Evolutionary conservation across 2,329 filamentous ascomycete species (phyloP).

Genomic region (Verticillium dahliae): DNA sequence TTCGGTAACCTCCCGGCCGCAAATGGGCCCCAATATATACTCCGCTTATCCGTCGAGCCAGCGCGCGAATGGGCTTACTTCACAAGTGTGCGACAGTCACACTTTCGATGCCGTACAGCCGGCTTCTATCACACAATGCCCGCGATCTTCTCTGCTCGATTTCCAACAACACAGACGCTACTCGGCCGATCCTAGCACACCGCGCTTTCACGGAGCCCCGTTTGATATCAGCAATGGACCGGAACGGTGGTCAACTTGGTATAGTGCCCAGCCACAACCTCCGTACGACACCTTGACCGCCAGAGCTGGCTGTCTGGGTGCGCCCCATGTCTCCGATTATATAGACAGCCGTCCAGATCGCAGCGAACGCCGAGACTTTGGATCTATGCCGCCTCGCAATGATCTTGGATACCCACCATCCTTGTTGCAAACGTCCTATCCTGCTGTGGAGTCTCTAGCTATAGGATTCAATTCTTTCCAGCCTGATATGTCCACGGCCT

Average conservation of each 20-base stretch:
- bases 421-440: slow-evolving; percentile 16
- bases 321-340: neutral
- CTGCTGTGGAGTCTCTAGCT: slow-evolving; percentile 23
- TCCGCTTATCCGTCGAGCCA: neutral
- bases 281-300: neutral
- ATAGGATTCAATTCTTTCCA: slow-evolving; percentile 14
- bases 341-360: neutral
- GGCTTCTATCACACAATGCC: neutral
- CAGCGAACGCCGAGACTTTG: neutral
- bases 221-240: neutral
- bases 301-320: neutral
- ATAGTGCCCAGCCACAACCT: neutral
- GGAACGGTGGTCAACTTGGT: neutral
- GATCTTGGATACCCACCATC: neutral
- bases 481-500: slow-evolving; percentile 20
- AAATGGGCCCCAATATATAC: neutral
- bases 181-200: neutral
- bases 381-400: neutral
- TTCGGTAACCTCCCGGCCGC: neutral
- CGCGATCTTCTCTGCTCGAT: neutral
- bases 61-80: no score
- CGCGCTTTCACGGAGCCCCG: neutral
- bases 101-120: neutral
- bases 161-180: neutral
- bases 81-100: neutral